Conservation (phyloP, 192 early-diverging fungal genomes). For the Coemansia sp. region DNA sequence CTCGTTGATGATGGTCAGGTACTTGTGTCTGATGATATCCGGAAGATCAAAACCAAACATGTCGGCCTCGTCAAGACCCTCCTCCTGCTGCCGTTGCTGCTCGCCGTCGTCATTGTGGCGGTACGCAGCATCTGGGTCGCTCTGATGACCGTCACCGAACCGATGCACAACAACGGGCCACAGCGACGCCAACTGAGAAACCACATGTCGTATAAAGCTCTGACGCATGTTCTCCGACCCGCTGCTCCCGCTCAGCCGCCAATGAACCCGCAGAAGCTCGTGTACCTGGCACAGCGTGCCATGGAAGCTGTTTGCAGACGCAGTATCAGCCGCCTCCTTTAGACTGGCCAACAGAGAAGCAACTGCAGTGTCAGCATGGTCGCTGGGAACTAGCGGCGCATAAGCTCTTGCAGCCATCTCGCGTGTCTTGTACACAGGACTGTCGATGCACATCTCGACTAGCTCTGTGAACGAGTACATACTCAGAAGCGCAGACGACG, state of each 20-base stretch:
- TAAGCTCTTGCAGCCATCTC: slow-evolving; percentile 85
- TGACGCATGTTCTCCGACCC: slow-evolving; percentile 41
- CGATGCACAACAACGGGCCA: slow-evolving; percentile 35
- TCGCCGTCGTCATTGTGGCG: not conserved
- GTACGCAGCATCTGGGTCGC: not conserved
- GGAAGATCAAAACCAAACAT: slow-evolving; percentile 29
- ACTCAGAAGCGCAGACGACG: slow-evolving; percentile 47
- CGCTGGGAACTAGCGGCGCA: slow-evolving; percentile 70
- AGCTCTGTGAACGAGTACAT: slow-evolving; percentile 56
- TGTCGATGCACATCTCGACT: slow-evolving; percentile 50
- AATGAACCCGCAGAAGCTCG: slow-evolving; percentile 63
- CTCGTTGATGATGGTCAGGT: slow-evolving; percentile 41
- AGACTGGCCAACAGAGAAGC: slow-evolving; percentile 57
- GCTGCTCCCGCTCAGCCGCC: slow-evolving; percentile 59
- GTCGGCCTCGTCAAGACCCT: not conserved
- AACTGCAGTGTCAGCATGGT: slow-evolving; percentile 43
- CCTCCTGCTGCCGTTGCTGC: not conserved
- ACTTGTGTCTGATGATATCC: slow-evolving; percentile 55
- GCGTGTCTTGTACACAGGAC: slow-evolving; percentile 65
- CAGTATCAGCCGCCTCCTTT: slow-evolving; percentile 36
- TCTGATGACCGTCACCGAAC: not conserved
- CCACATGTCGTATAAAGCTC: slow-evolving; percentile 49
- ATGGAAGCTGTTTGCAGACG: slow-evolving; percentile 71
- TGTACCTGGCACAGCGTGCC: slow-evolving; percentile 73
- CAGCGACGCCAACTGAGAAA: slow-evolving; percentile 39